phyloP scores from a whole-genome alignment of 2,329 filamentous ascomycete genomes.

The Trichophyton rubrum region DNA sequence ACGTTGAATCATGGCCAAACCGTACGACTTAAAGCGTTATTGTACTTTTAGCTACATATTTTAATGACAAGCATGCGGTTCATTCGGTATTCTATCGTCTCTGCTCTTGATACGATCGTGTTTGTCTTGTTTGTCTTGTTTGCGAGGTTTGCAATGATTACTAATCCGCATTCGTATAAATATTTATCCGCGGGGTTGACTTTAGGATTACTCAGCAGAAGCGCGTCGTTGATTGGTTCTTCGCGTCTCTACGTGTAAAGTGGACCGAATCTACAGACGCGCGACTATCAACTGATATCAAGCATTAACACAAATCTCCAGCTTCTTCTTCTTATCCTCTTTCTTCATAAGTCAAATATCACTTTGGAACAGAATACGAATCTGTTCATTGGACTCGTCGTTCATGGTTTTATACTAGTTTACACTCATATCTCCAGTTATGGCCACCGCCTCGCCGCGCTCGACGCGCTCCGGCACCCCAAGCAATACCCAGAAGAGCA shows the following conservation, averaged over 20 bases:
- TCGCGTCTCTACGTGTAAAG: neutral
- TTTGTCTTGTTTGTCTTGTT: neutral
- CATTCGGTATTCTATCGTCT: neutral
- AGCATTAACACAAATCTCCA: neutral
- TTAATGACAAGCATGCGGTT: neutral
- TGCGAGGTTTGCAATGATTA: neutral
- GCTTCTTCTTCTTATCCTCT: neutral
- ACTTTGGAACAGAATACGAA: neutral
- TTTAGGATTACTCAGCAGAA: neutral
- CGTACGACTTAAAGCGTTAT: neutral
- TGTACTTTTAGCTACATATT: neutral
- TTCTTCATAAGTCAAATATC: neutral
- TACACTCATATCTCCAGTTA: neutral
- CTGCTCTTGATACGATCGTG: neutral
- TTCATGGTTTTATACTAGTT: neutral
- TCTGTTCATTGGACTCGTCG: neutral
- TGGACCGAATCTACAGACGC: neutral
- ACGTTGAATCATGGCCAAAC: neutral
- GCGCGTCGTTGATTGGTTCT: neutral
- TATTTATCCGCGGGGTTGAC: neutral
- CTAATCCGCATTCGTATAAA: neutral
- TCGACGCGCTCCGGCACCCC: neutral
- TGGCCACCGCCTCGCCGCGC: neutral
- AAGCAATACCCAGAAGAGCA: neutral
- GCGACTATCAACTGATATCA: neutral